Evolutionary conservation across 305 asterid species (phyloP), one percentile per base, ranked within the genome.

Genomic region (Rubia balearica): DNA sequence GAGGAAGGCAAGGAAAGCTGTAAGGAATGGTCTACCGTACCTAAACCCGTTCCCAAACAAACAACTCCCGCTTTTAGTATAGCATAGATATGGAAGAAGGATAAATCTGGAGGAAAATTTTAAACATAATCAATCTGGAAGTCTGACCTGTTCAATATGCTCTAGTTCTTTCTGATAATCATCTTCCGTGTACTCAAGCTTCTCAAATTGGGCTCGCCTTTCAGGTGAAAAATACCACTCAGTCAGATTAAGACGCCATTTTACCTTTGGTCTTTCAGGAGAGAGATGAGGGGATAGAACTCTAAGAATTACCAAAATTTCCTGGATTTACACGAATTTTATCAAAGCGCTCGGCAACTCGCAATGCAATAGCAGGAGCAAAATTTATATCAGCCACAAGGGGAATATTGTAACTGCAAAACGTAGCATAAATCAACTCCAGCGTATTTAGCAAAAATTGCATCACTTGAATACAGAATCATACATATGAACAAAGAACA

Each of bases 241-340:
- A 56, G 24, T 79, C 69, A 73, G 55, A 73, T 80, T 46, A 64
- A 48, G 75, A 48, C 69, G 16, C 42, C 27, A 30, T 40, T 74
- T 33, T 62, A 62, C 12, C 57, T 61, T 33, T 22, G 42, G 48
- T 16, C 33, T 41, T 51, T 16, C 46, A 36, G 59, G 59, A 46
- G 66, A 16, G 61, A 60, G 65, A 42, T 67, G 57, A 46, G 67
- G 71, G 68, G 40, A 45, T 41, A 17, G 71, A 65, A 74, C 74
- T 74, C 63, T 60, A 72, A 69, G 62, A 45, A 73, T 77, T 86
- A 95, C 99, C 99, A 70, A 95, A 95, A 76, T 95, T 95, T 82
- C 99, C 99, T 7, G 99, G 99, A 76, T 95, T 95, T 71, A 95
- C 97, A 51, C 99, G 98, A 81, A 95, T 95, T 80, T 95, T 95